phyloP scores from a whole-genome alignment of 331 rosid genomes.

The Quercus tomentella region DNA sequence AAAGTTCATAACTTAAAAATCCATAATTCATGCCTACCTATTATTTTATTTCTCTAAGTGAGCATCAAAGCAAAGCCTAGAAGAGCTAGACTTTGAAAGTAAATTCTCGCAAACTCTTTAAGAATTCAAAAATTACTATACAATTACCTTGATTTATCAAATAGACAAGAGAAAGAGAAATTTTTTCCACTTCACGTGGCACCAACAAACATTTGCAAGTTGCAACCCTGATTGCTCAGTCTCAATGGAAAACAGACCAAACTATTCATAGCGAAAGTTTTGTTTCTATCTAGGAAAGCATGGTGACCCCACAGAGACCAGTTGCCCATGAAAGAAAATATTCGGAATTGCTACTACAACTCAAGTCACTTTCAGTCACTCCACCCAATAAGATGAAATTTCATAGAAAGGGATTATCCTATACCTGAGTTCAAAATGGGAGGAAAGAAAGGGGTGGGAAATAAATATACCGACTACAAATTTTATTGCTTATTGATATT shows the following conservation, averaged over 20 bases:
- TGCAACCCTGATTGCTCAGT: background rate
- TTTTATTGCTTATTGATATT: conserved; percentile 12
- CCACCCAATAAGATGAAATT: conserved; percentile 23
- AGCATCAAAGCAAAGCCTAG: background rate
- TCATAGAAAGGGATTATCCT: conserved; percentile 7
- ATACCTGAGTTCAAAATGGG: conserved; percentile 17
- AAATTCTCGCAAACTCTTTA: background rate
- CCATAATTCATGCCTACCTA: background rate
- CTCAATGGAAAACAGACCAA: background rate
- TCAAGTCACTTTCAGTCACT: conserved; percentile 34
- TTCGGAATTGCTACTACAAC: conserved; percentile 24
- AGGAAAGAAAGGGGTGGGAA: conserved; percentile 8
- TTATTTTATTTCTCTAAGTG: background rate
- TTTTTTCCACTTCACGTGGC: background rate
- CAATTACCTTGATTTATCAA: background rate
- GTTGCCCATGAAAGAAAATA: conserved; percentile 33
- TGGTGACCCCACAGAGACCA: conserved; percentile 34
- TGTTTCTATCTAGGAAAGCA: conserved; percentile 26
- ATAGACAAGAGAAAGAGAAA: background rate
- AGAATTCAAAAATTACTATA: background rate
- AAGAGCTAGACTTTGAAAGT: background rate
- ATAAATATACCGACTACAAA: conserved; percentile 22
- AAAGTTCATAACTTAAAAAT: background rate
- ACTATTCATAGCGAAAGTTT: conserved; percentile 18
- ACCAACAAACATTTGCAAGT: background rate